Conservation (phyloP, 768 basidiomycete genomes). For the Tephrocybe sp. region DNA sequence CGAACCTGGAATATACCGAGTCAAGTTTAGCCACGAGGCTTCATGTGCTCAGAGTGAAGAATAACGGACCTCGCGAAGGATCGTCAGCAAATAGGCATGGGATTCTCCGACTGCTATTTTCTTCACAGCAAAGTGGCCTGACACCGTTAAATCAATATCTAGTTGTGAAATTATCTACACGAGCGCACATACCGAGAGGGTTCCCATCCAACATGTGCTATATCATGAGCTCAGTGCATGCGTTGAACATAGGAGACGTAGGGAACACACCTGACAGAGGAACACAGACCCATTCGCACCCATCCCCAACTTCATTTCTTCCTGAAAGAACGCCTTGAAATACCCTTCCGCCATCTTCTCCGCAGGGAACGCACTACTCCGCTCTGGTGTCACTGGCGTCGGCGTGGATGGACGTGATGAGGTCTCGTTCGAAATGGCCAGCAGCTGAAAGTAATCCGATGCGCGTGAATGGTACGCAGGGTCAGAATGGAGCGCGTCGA, state of each 20-base stretch:
- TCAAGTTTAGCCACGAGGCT: neutral
- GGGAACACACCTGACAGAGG: conserved; percentile 69
- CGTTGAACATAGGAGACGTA: neutral
- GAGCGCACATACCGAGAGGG: conserved; percentile 56
- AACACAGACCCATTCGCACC: conserved; percentile 92
- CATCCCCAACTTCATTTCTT: conserved; percentile 89
- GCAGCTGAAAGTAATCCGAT: conserved; percentile 79
- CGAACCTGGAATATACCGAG: conserved; percentile 52
- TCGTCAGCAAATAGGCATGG: conserved; percentile 80
- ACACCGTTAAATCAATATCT: neutral
- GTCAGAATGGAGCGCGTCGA: conserved; percentile 35
- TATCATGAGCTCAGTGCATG: neutral
- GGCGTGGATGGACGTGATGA: conserved; percentile 55
- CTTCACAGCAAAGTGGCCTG: conserved; percentile 91
- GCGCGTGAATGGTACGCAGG: conserved; percentile 53
- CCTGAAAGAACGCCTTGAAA: conserved; percentile 90
- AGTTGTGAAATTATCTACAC: conserved; percentile 2
- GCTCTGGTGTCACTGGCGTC: conserved; percentile 24
- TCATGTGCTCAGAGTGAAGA: conserved; percentile 14
- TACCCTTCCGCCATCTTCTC: conserved; percentile 90
- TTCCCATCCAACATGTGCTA: conserved; percentile 67
- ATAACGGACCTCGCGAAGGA: conserved; percentile 65
- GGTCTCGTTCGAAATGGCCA: conserved; percentile 71
- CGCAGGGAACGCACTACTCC: conserved; percentile 53
- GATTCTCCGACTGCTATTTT: conserved; percentile 95